These are phyloP conservation scores for Garcia nutans DNA, from an alignment of 345 rosid species.

Conservation along the genomic window DNA sequence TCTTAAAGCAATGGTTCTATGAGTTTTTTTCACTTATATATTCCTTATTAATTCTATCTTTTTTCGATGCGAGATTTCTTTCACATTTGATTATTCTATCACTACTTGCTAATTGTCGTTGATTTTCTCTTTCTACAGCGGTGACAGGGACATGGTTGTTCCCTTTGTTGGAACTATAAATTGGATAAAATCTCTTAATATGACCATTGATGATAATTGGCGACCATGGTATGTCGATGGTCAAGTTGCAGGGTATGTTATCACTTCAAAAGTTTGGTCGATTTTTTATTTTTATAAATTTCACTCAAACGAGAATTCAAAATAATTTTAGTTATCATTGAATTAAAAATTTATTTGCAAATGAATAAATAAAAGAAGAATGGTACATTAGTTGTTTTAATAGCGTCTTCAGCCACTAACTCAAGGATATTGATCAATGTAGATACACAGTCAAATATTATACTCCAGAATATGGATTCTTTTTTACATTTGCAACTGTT, in stretches of 20 bases:
- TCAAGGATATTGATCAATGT: neutral
- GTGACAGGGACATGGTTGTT: constrained; percentile 34
- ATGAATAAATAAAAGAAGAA: too few relatives aligned
- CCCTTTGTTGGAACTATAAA: constrained; percentile 28
- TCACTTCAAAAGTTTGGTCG: neutral
- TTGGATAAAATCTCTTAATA: constrained; percentile 33
- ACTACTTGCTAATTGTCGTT: neutral
- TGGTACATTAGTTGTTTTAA: too few relatives aligned
- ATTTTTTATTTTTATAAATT: neutral
- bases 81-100: too few relatives aligned
- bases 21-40: too few relatives aligned
- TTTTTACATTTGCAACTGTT: constrained; percentile 35
- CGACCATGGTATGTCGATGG: constrained; percentile 29
- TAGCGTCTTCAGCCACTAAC: neutral
- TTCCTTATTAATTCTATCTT: too few relatives aligned
- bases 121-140: constrained; percentile 20
- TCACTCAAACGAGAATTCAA: too few relatives aligned
- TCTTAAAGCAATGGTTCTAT: too few relatives aligned
- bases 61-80: too few relatives aligned
- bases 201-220: constrained; percentile 26
- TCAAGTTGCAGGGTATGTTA: constrained; percentile 20
- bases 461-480: constrained; percentile 10
- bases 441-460: constrained; percentile 32
- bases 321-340: too few relatives aligned
- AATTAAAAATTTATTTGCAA: too few relatives aligned